Conservation (phyloP, 148 eudicot genomes). For the Nepenthes mirabilis region DNA sequence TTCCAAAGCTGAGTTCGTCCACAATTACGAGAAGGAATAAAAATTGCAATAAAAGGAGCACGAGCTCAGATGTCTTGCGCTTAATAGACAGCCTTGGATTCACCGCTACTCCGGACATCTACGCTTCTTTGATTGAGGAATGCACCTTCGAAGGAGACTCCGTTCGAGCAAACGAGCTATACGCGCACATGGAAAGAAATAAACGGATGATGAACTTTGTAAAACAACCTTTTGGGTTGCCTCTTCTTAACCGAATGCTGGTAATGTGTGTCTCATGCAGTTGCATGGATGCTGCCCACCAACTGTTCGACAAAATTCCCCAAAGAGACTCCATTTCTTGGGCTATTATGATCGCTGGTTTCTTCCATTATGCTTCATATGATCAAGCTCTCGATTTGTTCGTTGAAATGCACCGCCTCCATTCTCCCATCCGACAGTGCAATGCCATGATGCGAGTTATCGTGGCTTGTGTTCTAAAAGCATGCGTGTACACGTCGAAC, state of each 20-base stretch:
- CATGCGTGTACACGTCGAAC: conserved; percentile 29
- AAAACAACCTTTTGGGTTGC: conserved; percentile 17
- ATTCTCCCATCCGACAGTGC: conserved; percentile 1
- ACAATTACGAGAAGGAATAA: background rate
- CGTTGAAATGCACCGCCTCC: conserved; percentile 16
- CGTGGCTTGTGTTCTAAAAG: conserved; percentile 51
- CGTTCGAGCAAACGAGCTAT: conserved; percentile 20
- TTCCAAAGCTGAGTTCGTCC: background rate
- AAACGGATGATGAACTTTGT: conserved; percentile 14
- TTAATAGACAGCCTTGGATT: conserved; percentile 49
- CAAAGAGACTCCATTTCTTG: conserved; percentile 41
- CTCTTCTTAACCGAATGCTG: conserved; percentile 34
- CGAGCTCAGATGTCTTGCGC: conserved; percentile 37
- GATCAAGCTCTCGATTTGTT: conserved; percentile 32
- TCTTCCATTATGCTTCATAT: conserved; percentile 14
- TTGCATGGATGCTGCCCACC: conserved; percentile 33
- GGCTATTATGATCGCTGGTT: conserved; percentile 41
- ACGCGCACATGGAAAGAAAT: conserved; percentile 32
- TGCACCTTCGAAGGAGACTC: conserved; percentile 30
- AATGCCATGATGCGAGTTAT: conserved; percentile 18
- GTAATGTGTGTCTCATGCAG: conserved; percentile 43
- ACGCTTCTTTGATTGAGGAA: conserved; percentile 51
- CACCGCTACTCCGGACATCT: conserved; percentile 34
- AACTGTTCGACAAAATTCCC: conserved; percentile 58
- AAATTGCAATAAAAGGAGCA: background rate